Conservation (phyloP, 2,329 filamentous ascomycete genomes). For the Claviceps digitariae region DNA sequence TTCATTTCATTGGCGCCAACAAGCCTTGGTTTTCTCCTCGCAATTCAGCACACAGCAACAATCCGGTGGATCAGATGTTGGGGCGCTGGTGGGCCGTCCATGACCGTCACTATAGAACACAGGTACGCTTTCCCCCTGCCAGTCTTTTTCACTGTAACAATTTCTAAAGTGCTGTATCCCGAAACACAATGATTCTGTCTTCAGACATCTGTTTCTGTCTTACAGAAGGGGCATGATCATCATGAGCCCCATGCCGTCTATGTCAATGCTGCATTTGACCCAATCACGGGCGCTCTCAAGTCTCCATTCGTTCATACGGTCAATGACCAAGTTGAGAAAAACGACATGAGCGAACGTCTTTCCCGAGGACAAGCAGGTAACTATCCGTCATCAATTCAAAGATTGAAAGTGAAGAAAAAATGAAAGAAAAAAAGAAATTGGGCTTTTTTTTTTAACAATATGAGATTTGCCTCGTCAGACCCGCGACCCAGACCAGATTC, state of each 20-base stretch:
- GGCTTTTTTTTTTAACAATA: neutral
- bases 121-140: constrained; percentile 25
- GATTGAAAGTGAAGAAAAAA: neutral
- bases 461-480: neutral
- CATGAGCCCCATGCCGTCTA: neutral
- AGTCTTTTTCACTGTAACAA: neutral
- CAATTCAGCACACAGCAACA: constrained; percentile 35
- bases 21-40: constrained; percentile 77
- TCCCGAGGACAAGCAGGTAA: neutral
- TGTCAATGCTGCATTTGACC: neutral
- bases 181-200: neutral
- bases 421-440: no score
- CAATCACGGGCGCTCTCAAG: neutral
- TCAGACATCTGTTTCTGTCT: neutral
- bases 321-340: neutral
- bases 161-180: neutral
- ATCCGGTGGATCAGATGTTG: constrained; percentile 70
- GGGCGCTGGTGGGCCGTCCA: constrained; percentile 91
- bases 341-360: neutral
- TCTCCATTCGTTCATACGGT: neutral
- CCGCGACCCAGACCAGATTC: neutral
- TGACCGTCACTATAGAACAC: constrained; percentile 62
- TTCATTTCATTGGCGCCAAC: constrained; percentile 84
- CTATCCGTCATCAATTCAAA: neutral
- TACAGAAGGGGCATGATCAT: neutral